Evolutionary conservation across 129 eudicot genomes (phyloP), one percentile per base, ranked within the genome.

Genomic region (Calendula officinalis): DNA sequence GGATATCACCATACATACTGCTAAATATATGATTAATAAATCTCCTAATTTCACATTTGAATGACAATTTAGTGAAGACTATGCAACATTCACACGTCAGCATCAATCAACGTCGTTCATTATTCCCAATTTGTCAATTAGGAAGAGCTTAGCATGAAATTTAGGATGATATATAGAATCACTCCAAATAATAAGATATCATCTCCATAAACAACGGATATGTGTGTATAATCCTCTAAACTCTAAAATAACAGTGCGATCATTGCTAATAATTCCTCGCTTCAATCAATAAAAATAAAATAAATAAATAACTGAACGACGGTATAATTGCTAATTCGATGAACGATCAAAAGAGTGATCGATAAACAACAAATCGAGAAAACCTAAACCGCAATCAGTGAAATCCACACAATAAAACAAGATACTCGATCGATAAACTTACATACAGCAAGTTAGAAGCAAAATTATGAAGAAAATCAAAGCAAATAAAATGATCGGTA

Each of bases 331-430:
- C 30, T 37, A 32, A 53, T 53, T 27, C 1, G 42, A 14, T n/a
- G 32, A 47, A 57, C 14, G 44, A 22, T 56, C 56, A 56, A 14
- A 56, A 68, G 5, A 27, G 41, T 32, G 62, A 66, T 44, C 15
- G 5, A 15, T 53, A 22, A 70, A n/a, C 5, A 47, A 33, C 73
- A 56, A 42, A 33, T 14, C 15, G 6, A 49, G 13, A 50, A 55
- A 55, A 13, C 41, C 11, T 66, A 62, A 42, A 12, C 1, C 5
- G 1, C 40, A 52, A 51, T 16, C 38, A 37, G 33, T 47, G 35
- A 12, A 52, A 67, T 36, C n/a, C 46, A 58, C 41, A 17, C 30
- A 57, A 10, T 0, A 33, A 47, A 48, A 48, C 30, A 3, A 3
- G 0, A 4, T 3, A 14, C 42, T 57, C 30, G 12, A 36, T 57